Base-by-base conservation (phyloP, 768 basidiomycete genomes). In the Naganishia kalamii region DNA sequence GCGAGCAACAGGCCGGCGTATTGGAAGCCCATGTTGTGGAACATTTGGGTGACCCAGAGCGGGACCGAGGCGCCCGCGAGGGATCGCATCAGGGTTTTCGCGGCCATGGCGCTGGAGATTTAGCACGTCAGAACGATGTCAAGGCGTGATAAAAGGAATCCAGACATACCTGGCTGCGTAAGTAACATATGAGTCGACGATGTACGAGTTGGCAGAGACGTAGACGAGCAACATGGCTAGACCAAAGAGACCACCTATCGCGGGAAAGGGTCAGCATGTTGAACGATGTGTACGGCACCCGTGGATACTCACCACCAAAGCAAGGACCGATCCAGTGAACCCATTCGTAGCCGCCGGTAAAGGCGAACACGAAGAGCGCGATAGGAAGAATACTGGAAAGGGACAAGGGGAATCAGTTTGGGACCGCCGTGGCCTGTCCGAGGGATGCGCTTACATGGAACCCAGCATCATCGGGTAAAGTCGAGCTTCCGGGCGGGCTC, bases 1-100 rank as follows among this genome's bases (percentile, higher is more conserved):
- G 72, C 73, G 32, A 74, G 65, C 35, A 70, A 49, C 1, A 68
- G 37, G 15, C 71, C 70, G 41, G 68, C 69, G 57, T 68, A 72
- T 57, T 70, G 69, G 68, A 70, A 68, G 13, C 69, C 69, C 54
- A 72, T 66, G 57, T 67, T 70, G 62, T 72, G 68, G 37, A 57
- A 71, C 84, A 89, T 87, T 40, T 82, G 79, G 21, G 86, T 85
- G 3, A 85, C 87, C 69, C 90, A 90, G n/a, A 90, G 77, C 1
- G 88, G 89, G 72, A 90, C 89, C 0, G 82, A 85, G 60, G 88
- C 89, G 0, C 88, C 88, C 0, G 84, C 83, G 0, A 88, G 62
- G 0, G 86, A 84, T 27, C 88, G 84, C 15, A 88, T 73, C 72
- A 76, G 86, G 0, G 85, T 78, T 21, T 84, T 84, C 0, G 87